Percentiles rank a stretch among this genome's conserved stretches.
phyloP scores from a whole-genome alignment of 345 rosid species.

The Theobroma cacao region DNA sequence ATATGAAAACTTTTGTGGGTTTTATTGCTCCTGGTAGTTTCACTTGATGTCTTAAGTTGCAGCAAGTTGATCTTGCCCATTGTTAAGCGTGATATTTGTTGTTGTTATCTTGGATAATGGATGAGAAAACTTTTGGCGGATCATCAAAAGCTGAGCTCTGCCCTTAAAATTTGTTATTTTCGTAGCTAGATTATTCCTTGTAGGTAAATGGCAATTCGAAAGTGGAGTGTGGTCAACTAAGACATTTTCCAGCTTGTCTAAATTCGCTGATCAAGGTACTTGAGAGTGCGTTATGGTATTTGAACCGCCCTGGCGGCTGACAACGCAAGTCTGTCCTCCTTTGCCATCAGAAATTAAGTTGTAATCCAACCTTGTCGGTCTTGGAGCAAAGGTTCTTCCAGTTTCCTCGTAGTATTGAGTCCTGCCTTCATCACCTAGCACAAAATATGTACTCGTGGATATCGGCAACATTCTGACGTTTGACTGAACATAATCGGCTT shows the following conservation, averaged over 20 bases:
- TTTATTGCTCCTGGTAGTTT: too few relatives aligned
- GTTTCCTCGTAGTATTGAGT: not conserved
- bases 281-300: not conserved
- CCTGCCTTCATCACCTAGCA: not conserved
- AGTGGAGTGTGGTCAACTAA: not conserved
- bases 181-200: not conserved
- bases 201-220: not conserved
- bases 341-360: not conserved
- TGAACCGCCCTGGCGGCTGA: too few relatives aligned
- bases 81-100: not conserved
- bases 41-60: not conserved
- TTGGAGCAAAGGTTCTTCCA: not conserved
- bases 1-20: not conserved
- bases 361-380: not conserved
- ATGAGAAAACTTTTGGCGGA: not conserved
- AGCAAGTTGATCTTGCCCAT: not conserved
- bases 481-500: not conserved
- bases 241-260: not conserved
- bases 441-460: not conserved
- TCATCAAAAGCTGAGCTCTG: not conserved
- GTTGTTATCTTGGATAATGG: not conserved
- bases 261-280: not conserved
- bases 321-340: not conserved
- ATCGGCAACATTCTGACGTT: not conserved
- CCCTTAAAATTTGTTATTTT: not conserved